Conservation (phyloP, 768 basidiomycete species). For the Ramaria rubella region DNA sequence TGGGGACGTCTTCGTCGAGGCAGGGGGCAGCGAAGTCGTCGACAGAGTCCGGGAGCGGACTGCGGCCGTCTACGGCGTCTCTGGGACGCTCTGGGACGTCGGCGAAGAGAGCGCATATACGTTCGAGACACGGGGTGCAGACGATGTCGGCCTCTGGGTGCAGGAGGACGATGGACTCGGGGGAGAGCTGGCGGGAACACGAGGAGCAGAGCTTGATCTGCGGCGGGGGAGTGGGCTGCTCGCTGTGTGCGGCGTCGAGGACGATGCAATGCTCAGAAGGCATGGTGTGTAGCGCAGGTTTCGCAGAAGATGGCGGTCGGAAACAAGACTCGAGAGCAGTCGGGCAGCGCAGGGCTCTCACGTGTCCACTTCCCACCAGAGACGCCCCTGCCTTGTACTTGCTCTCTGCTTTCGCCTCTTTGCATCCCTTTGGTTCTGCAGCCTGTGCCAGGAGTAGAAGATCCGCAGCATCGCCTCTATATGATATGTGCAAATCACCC, state of each 20-base stretch:
- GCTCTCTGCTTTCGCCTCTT: background rate
- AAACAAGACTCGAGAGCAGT: constrained; percentile 1
- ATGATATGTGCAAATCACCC: too few species aligned
- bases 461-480: background rate
- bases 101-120: constrained; percentile 20
- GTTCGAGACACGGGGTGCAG: constrained; percentile 44
- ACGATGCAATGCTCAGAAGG: constrained; percentile 1
- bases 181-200: constrained; percentile 26
- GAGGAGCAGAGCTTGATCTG: constrained; percentile 27
- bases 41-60: background rate
- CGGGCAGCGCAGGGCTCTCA: background rate
- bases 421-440: background rate
- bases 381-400: background rate
- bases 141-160: constrained; percentile 30
- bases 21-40: background rate
- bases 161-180: constrained; percentile 23
- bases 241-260: constrained; percentile 16
- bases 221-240: constrained; percentile 18
- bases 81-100: background rate
- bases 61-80: background rate
- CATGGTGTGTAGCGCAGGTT: constrained; percentile 46
- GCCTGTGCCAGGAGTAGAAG: background rate
- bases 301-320: constrained; percentile 22
- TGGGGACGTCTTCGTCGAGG: background rate
- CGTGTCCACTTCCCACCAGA: background rate